A percentile compares a stretch with the other conserved stretches of the same genome.
phyloP scores from a whole-genome alignment of 768 basidiomycete genomes.

The Serendipita sp. region DNA sequence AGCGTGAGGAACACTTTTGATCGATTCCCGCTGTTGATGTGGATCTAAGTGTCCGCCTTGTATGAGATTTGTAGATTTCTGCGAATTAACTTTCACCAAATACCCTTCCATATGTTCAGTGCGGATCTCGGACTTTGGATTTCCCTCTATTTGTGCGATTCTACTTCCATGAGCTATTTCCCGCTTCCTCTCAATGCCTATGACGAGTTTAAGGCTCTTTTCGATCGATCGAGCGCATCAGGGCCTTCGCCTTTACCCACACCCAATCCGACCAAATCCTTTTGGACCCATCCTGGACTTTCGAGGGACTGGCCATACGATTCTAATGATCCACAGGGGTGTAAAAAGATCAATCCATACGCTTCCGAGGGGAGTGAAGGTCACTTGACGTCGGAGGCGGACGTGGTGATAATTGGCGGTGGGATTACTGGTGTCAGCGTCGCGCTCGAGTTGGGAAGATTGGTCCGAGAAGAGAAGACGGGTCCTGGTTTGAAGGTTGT shows the following conservation, averaged over 20 bases:
- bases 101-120: too few species aligned
- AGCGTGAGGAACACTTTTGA: conserved; percentile 51
- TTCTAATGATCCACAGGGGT: not conserved
- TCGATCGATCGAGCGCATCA: not conserved
- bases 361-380: conserved; percentile 51
- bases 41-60: conserved; percentile 35
- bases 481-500: conserved; percentile 29
- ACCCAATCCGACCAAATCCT: conserved; percentile 48
- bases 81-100: too few species aligned
- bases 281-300: conserved; percentile 46
- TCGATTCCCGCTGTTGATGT: conserved; percentile 68
- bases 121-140: too few species aligned
- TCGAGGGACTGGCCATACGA: conserved; percentile 10
- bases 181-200: conserved; percentile 3
- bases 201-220: not conserved
- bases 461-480: conserved; percentile 25
- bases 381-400: conserved; percentile 33
- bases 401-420: conserved; percentile 64
- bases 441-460: conserved; percentile 51
- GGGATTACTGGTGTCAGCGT: conserved; percentile 64
- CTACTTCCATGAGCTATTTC: conserved; percentile 14
- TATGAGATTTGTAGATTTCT: not conserved
- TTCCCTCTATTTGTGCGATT: too few species aligned
- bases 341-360: conserved; percentile 39
- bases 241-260: conserved; percentile 31